Evolutionary conservation across 352 stramenopile species (phyloP).

Genomic region (Albugo candida): DNA sequence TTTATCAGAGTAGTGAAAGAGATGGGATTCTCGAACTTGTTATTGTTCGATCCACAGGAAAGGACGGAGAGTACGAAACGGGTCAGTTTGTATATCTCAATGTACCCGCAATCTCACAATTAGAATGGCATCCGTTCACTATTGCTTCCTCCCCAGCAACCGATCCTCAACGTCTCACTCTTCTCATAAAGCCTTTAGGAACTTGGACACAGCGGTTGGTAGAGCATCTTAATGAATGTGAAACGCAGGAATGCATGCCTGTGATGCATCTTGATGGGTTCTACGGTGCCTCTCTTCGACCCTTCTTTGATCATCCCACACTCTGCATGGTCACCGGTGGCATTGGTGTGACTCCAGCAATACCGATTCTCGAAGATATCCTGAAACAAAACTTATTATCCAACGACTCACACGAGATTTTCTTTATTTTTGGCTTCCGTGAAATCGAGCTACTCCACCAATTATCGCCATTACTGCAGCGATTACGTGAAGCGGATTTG

Average conservation of each 20-base stretch:
- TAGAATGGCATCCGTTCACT: constrained; percentile 33
- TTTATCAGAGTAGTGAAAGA: neutral
- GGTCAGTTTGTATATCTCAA: constrained; percentile 31
- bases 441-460: constrained; percentile 18
- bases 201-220: constrained; percentile 23
- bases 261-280: constrained; percentile 29
- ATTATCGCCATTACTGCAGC: constrained; percentile 13
- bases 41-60: constrained; percentile 8
- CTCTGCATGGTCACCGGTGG: constrained; percentile 15
- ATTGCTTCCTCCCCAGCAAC: constrained; percentile 18
- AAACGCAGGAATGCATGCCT: constrained; percentile 9
- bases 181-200: constrained; percentile 25
- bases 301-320: constrained; percentile 21
- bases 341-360: constrained; percentile 19
- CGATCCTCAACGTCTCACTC: constrained; percentile 11
- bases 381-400: constrained; percentile 6
- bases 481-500: constrained; percentile 13
- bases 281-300: constrained; percentile 23
- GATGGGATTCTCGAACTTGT: constrained; percentile 16
- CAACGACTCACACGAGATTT: constrained; percentile 7
- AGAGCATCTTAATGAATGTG: constrained; percentile 17
- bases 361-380: constrained; percentile 20
- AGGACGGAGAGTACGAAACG: constrained; percentile 12
- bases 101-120: constrained; percentile 19
- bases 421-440: constrained; percentile 22